Evolutionary conservation across 495 filamentous ascomycete genomes (phyloP).

Genomic region (Penicillium pancosmium): DNA sequence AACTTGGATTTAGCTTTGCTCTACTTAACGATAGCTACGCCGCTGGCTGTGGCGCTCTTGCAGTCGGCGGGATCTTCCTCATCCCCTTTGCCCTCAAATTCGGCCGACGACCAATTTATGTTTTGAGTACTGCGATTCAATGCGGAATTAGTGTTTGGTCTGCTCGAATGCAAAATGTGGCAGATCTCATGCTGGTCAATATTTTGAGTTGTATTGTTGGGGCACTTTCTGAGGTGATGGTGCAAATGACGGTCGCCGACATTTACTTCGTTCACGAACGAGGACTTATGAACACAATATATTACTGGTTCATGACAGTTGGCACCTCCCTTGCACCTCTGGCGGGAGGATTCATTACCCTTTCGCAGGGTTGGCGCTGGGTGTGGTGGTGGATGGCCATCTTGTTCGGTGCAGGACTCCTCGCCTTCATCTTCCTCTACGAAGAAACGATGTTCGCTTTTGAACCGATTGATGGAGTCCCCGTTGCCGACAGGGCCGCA

Average conservation of each 20-base stretch:
- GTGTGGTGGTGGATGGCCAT: slow-evolving; percentile 55
- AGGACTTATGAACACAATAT: slow-evolving; percentile 43
- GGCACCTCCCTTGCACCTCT: slow-evolving; percentile 42
- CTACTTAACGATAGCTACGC: slow-evolving; percentile 46
- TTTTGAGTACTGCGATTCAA: slow-evolving; percentile 39
- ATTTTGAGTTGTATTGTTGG: slow-evolving; percentile 39
- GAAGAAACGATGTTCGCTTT: slow-evolving; percentile 22
- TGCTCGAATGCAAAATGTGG: slow-evolving; percentile 37
- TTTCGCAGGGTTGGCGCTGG: slow-evolving; percentile 51
- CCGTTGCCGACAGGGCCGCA: slow-evolving; percentile 9
- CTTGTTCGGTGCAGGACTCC: slow-evolving; percentile 34
- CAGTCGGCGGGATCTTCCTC: slow-evolving; percentile 41
- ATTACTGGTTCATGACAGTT: slow-evolving; percentile 34
- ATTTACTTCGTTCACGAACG: slow-evolving; percentile 53
- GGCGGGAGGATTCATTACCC: slow-evolving; percentile 46
- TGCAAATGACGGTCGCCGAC: slow-evolving; percentile 52
- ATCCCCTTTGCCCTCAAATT: slow-evolving; percentile 50
- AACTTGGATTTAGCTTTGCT: slow-evolving; percentile 40
- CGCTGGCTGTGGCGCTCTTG: slow-evolving; percentile 38
- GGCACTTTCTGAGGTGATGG: slow-evolving; percentile 42
- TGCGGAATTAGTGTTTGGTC: slow-evolving; percentile 43
- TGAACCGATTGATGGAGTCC: slow-evolving; percentile 11
- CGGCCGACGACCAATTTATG: slow-evolving; percentile 46
- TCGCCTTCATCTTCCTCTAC: slow-evolving; percentile 23
- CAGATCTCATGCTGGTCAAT: slow-evolving; percentile 43